Evolutionary conservation across 164 flowering plant genomes (phyloP).

Genomic region (Stephania yunnanensis): DNA sequence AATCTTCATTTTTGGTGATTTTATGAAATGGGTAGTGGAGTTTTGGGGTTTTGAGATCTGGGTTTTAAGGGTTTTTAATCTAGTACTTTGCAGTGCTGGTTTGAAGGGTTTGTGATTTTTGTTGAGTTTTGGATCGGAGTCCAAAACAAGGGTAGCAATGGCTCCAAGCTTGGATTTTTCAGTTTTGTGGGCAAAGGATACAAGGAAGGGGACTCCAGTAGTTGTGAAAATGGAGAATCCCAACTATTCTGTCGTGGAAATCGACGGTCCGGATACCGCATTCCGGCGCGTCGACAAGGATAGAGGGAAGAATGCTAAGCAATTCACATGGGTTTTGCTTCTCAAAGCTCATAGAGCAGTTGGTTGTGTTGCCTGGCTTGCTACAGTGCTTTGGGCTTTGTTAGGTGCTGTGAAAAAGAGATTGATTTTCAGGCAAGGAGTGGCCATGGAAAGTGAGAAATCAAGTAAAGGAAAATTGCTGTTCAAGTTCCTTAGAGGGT

Average conservation of each 20-base stretch:
- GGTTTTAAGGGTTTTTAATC: slow-evolving; percentile 7
- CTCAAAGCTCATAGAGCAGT: slow-evolving; percentile 71
- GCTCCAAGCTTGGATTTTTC: slow-evolving; percentile 62
- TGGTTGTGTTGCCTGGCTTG: slow-evolving; percentile 65
- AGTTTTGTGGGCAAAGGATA: slow-evolving; percentile 49
- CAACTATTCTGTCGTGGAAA: slow-evolving; percentile 61
- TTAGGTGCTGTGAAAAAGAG: slow-evolving; percentile 59
- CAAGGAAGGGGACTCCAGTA: slow-evolving; percentile 58
- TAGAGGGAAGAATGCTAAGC: slow-evolving; percentile 74
- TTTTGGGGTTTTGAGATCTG: slow-evolving; percentile 28
- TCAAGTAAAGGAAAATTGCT: slow-evolving; percentile 40
- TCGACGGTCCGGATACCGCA: slow-evolving; percentile 59
- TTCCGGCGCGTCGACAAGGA: slow-evolving; percentile 58
- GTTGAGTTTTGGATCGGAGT: neutral
- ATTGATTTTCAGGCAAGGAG: slow-evolving; percentile 49
- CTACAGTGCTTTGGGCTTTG: slow-evolving; percentile 51
- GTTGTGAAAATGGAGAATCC: slow-evolving; percentile 87
- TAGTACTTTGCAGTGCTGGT: neutral
- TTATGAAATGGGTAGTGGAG: slow-evolving; percentile 22
- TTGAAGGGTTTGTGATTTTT: slow-evolving; percentile 8
- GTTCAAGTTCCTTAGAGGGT: slow-evolving; percentile 43
- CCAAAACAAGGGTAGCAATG: slow-evolving; percentile 27
- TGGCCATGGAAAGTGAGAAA: slow-evolving; percentile 44
- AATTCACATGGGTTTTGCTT: slow-evolving; percentile 76
- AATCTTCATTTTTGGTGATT: slow-evolving; percentile 4